These are phyloP conservation scores for Zasmidium cellare DNA, from an alignment of 2,329 filamentous ascomycete species.

Conservation along the genomic window DNA sequence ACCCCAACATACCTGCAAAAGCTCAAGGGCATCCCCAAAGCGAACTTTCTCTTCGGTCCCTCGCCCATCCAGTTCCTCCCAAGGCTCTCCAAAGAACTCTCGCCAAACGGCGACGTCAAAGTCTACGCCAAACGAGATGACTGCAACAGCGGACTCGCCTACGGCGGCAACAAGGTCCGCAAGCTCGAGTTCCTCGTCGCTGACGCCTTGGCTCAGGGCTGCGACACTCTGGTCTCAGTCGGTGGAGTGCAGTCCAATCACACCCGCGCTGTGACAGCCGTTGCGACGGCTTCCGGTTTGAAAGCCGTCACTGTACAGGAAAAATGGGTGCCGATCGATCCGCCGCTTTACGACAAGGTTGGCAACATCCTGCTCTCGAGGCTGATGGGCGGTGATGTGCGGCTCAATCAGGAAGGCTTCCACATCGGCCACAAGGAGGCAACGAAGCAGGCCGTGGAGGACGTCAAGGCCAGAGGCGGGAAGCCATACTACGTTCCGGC, in stretches of 20 bases:
- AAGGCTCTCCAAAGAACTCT: conserved; percentile 61
- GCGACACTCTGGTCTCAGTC: conserved; percentile 36
- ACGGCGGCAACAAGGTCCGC: conserved; percentile 41
- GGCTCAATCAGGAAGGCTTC: conserved; percentile 61
- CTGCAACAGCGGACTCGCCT: conserved; percentile 44
- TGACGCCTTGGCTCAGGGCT: conserved; percentile 31
- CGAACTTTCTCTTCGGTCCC: conserved; percentile 64
- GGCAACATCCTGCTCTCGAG: conserved; percentile 71
- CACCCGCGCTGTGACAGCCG: conserved; percentile 38
- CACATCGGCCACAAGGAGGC: conserved; percentile 65
- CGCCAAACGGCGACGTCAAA: conserved; percentile 54
- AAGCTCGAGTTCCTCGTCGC: conserved; percentile 42
- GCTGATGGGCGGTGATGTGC: conserved; percentile 53
- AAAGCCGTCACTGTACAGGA: conserved; percentile 34
- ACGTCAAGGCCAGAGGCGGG: conserved; percentile 54
- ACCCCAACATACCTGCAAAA: conserved; percentile 23
- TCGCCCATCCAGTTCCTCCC: conserved; percentile 69
- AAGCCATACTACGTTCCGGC: conserved; percentile 73
- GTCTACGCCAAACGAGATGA: conserved; percentile 74
- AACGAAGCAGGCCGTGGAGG: conserved; percentile 54
- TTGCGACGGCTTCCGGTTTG: conserved; percentile 34
- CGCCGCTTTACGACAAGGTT: conserved; percentile 45
- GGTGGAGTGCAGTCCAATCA: conserved; percentile 42
- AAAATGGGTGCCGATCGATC: conserved; percentile 34
- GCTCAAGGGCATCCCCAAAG: conserved; percentile 54